Evolutionary conservation across 768 basidiomycete species (phyloP), one percentile per base, ranked within the genome.

Genomic region (Lactifluus piperatus): DNA sequence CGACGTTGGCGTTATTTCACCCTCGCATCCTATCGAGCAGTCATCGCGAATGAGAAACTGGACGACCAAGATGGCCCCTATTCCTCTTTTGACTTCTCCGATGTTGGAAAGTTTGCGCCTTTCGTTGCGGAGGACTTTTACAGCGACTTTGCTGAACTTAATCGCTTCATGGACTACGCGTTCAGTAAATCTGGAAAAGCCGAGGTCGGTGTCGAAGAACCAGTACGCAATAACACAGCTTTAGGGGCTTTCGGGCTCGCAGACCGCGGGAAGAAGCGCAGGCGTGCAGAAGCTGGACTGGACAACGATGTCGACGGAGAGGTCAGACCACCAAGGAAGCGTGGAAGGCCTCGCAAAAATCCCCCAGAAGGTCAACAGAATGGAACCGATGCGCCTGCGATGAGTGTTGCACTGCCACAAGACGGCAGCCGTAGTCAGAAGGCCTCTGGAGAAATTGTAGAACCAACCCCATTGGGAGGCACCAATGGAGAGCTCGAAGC

Each of bases 1-100:
- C 85, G 92, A 29, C 86, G 91, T 24, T 83, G 91, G 69, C 80
- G 91, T 62, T 91, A 91, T 68, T 94, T 83, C 73, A 89, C 90
- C 0, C 69, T 86, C 45, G 77, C 79, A 2, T 81, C 84, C 30
- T 95, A 89, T 71, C 79, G 75, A 30, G 69, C 75, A 30, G 75
- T 91, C 32, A 79, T 92, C 49, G 72, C 75, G 2, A 75, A 76
- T 46, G 88, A 93, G 70, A 79, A 81, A 8, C 76, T 93, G 26
- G 81, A 86, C 65, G 77, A 80, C 54, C 65, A 71, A 4, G 70
- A 72, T 43, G 72, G 74, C 5, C 74, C 75, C 2, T 76, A 78
- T 61, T 62, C 69, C 20, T 73, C 79, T 36, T 67, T 79, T 36
- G 79, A 86, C 67, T 64, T 82, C 37, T 70, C 73, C 9, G 65